Evolutionary conservation across 345 rosid genomes (phyloP).

Genomic region (Pistacia atlantica): DNA sequence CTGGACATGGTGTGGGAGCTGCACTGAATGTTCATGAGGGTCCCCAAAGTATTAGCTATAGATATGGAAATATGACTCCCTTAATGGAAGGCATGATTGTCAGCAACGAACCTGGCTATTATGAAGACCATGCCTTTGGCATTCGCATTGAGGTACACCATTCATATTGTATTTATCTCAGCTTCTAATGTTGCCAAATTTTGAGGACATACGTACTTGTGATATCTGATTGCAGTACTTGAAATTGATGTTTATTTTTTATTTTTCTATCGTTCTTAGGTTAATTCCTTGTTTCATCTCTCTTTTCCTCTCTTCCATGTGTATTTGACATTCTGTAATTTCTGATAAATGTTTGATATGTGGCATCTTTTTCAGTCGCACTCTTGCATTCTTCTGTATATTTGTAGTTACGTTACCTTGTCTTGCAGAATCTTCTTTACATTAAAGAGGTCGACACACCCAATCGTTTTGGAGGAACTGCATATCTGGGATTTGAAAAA

Average conservation of each 20-base stretch:
- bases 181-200: background rate
- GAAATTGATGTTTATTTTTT: background rate
- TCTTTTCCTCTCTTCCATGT: background rate
- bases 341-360: background rate
- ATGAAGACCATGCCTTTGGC: slow-evolving; percentile 97
- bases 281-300: background rate
- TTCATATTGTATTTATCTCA: background rate
- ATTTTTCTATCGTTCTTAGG: background rate
- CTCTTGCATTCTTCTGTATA: slow-evolving; percentile 5
- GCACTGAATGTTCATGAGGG: slow-evolving; percentile 98
- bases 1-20: slow-evolving; percentile 98
- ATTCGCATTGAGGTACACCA: slow-evolving; percentile 86
- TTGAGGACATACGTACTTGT: background rate
- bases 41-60: slow-evolving; percentile 92
- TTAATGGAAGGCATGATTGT: slow-evolving; percentile 89
- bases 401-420: background rate
- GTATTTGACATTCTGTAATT: background rate
- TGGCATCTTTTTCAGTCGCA: background rate
- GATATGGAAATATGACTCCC: slow-evolving; percentile 83
- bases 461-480: slow-evolving; percentile 76
- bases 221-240: background rate
- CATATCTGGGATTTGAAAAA: slow-evolving; percentile 84
- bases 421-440: slow-evolving; percentile 74
- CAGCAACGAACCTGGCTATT: slow-evolving; percentile 97
- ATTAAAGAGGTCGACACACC: slow-evolving; percentile 75